phyloP scores from a whole-genome alignment of 352 stramenopile species.

The Pythium aphanidermatum region DNA sequence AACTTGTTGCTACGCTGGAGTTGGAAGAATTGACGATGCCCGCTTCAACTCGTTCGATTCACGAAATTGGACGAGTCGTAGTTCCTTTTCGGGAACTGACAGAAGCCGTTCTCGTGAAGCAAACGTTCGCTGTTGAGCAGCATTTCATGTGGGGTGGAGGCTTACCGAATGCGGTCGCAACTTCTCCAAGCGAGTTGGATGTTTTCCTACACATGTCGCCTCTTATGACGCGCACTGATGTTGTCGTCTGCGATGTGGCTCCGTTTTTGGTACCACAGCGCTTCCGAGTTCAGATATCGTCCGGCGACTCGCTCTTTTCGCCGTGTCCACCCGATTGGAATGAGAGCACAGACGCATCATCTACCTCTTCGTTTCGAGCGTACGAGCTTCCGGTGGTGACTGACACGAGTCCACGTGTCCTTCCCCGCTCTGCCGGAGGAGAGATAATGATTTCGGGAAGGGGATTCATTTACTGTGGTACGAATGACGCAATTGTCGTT shows the following conservation, averaged over 20 bases:
- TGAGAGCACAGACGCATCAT: background rate
- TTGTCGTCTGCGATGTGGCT: constrained; percentile 27
- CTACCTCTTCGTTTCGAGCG: constrained; percentile 26
- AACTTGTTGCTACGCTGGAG: constrained; percentile 43
- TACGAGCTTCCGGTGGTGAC: constrained; percentile 41
- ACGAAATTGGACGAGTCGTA: constrained; percentile 39
- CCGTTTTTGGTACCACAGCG: constrained; percentile 26
- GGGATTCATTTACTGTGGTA: constrained; percentile 35
- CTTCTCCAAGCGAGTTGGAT: constrained; percentile 35
- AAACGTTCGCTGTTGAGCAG: constrained; percentile 33
- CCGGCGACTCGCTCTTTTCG: constrained; percentile 50
- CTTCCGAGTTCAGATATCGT: constrained; percentile 56
- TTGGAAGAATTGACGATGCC: constrained; percentile 32
- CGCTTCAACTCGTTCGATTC: constrained; percentile 23
- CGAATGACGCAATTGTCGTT: constrained; percentile 23
- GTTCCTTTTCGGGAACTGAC: constrained; percentile 29
- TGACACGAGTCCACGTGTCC: constrained; percentile 34
- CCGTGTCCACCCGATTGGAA: constrained; percentile 12
- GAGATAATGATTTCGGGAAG: constrained; percentile 37
- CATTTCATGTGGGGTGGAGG: constrained; percentile 38
- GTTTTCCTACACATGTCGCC: constrained; percentile 60
- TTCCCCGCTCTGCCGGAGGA: constrained; percentile 50
- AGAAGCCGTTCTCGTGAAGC: constrained; percentile 30
- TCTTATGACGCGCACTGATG: constrained; percentile 34
- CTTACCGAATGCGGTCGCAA: no score